Base-by-base conservation (phyloP, 805 yeast genomes). In the Candida morakotiae region DNA sequence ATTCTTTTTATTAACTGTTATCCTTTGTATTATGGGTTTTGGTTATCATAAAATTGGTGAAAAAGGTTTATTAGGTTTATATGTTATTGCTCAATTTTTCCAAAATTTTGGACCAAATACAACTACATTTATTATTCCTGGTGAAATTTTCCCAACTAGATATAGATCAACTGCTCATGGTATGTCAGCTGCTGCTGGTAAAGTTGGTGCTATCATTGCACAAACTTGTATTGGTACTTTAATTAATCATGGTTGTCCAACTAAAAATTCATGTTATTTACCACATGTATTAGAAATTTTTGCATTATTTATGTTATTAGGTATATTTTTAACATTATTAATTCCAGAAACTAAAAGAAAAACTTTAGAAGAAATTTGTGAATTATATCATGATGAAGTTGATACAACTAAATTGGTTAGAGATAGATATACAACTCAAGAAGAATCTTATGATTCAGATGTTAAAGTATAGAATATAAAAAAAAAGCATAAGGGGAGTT, bases 131-230 rank as follows among this genome's bases (percentile, higher is more conserved):
- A 79, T 87, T 54, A 75, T 85, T 57, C 95, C 96, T 34, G 96
- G 95, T 67, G 96, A 87, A 71, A 69, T 79, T 59, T 88, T 71
- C 83, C 96, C 96, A 61, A 87, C 96, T 40, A 81, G 95, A 74
- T 87, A 87, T 69, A 83, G 96, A 81, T 87, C 95, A 17, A 80
- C 95, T 49, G 95, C 96, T 34, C 96, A 87, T 55, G 96, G 96
- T 74, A 74, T 87, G 45, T 87, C 95, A 46, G 96, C 96, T 51
- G 96, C 94, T 35, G 63, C 79, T 23, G 96, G 96, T 73, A 87
- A 87, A 63, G 71, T 87, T 52, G 96, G 96, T 70, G 95, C 96
- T 42, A 86, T 87, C 50, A 78, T 87, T 71, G 95, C 96, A 19
- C 93, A 83, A 69, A 81, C 89, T 45, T 83, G 84, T 60, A 64